A percentile compares a stretch with the other conserved stretches of the same genome.
Conservation (phyloP, 208 protist species). For the Acanthamoeba quina region DNA sequence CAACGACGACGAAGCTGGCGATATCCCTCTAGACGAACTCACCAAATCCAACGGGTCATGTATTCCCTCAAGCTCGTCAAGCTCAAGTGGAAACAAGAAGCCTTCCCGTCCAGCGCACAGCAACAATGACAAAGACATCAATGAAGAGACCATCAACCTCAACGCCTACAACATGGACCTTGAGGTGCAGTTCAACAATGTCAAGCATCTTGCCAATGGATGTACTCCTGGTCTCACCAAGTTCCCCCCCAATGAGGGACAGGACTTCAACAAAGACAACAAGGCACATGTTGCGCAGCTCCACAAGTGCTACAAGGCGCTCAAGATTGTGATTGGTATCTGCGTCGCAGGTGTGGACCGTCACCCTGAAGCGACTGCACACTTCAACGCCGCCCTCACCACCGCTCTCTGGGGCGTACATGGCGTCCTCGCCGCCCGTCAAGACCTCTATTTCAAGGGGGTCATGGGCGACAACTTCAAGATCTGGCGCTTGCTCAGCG, state of each 20-base stretch:
- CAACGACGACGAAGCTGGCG: too few relatives aligned
- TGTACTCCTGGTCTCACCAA: not conserved
- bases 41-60: too few relatives aligned
- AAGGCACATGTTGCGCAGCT: not conserved
- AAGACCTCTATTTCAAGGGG: not conserved
- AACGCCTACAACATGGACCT: not conserved
- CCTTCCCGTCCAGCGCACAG: too few relatives aligned
- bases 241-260: not conserved
- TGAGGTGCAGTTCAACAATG: not conserved
- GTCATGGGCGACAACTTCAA: constrained; percentile 19
- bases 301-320: not conserved
- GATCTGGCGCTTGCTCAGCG: not conserved
- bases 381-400: not conserved
- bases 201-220: not conserved
- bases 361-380: not conserved
- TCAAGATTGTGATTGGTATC: not conserved
- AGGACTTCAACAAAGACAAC: not conserved
- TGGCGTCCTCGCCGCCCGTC: not conserved
- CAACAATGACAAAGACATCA: too few relatives aligned
- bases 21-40: too few relatives aligned
- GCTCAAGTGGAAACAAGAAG: too few relatives aligned
- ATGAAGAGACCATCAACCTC: not conserved
- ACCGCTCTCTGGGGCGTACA: not conserved
- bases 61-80: too few relatives aligned
- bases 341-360: not conserved